phyloP scores from a whole-genome alignment of 202 grass and related monocot species.

The Carex sylvatica region DNA sequence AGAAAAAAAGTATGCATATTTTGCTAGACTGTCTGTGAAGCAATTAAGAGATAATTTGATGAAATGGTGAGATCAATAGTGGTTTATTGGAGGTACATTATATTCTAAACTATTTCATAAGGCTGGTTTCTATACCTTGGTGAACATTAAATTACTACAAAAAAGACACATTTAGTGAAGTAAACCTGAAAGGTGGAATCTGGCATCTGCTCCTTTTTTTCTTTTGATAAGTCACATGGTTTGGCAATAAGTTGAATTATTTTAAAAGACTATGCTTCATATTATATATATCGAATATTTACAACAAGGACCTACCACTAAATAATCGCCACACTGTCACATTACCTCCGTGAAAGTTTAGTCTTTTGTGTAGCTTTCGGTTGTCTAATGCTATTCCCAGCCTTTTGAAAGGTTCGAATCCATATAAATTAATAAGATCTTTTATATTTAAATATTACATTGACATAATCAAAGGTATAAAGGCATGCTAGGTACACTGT shows the following conservation, averaged over 20 bases:
- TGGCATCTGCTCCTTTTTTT: neutral
- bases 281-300: neutral
- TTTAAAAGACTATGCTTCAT: neutral
- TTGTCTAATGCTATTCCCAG: neutral
- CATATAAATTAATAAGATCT: neutral
- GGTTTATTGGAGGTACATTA: too few relatives aligned
- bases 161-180: neutral
- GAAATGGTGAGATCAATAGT: too few relatives aligned
- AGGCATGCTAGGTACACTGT: neutral
- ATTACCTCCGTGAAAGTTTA: neutral
- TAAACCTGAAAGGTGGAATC: neutral
- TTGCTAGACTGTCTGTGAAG: too few relatives aligned
- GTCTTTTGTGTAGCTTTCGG: slow-evolving; percentile 16
- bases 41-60: too few relatives aligned
- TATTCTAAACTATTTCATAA: neutral
- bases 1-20: too few relatives aligned
- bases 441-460: neutral
- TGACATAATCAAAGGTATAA: neutral
- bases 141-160: neutral
- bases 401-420: neutral
- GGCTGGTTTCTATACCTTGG: neutral
- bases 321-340: neutral
- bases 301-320: neutral
- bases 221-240: neutral
- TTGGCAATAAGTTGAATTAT: neutral